phyloP scores from a whole-genome alignment of 2,329 filamentous ascomycete species.

The Lasiodiplodia theobromae region DNA sequence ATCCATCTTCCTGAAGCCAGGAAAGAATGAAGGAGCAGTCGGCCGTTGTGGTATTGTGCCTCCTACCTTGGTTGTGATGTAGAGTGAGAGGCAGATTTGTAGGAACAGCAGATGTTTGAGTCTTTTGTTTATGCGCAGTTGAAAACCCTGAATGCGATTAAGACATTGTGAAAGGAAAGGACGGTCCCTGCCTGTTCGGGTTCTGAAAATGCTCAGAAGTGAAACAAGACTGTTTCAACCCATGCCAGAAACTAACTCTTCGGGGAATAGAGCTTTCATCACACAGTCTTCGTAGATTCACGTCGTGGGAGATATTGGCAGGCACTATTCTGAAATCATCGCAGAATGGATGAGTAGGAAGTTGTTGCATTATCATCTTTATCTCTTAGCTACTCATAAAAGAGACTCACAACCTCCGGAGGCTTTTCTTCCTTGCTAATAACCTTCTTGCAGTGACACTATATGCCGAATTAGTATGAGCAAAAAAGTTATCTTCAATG shows the following conservation, averaged over 20 bases:
- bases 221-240: no score
- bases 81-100: background rate
- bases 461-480: background rate
- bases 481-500: background rate
- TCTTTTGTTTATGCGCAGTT: background rate
- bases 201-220: no score
- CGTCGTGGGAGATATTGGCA: no score
- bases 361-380: background rate
- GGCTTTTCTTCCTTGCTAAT: background rate
- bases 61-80: background rate
- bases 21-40: background rate
- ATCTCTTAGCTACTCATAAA: background rate
- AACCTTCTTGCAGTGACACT: background rate
- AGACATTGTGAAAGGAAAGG: background rate
- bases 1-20: background rate
- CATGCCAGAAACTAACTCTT: no score
- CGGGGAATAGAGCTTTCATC: no score
- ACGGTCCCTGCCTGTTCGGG: no score
- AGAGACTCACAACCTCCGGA: background rate
- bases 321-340: no score
- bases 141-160: background rate
- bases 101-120: background rate
- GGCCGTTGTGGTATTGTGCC: background rate
- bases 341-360: no score
- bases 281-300: no score